Conservation (phyloP, 163 green algal genomes). For the Prototheca stagnorum region DNA sequence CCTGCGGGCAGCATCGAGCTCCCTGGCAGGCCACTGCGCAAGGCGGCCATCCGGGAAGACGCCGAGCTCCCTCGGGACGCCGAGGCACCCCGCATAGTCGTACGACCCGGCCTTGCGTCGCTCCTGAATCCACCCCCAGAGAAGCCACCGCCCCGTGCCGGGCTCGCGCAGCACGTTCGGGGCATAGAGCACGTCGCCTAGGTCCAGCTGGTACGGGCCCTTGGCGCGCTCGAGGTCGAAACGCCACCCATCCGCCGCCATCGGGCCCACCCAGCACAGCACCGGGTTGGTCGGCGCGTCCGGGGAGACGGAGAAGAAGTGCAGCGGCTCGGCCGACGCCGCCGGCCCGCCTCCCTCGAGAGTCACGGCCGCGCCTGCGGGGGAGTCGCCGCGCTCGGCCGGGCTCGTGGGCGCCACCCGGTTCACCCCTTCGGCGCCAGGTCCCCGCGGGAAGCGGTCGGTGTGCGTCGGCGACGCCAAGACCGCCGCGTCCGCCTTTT, state of each 20-base stretch:
- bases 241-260: neutral
- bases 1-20: too few species aligned
- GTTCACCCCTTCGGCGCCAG: too few species aligned
- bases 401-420: too few species aligned
- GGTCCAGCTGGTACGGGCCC: slow-evolving; percentile 54
- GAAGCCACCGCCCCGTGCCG: slow-evolving; percentile 41
- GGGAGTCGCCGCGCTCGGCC: too few species aligned
- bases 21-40: slow-evolving; percentile 32
- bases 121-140: slow-evolving; percentile 78
- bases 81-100: slow-evolving; percentile 63
- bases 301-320: slow-evolving; percentile 36
- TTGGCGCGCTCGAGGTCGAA: slow-evolving; percentile 20
- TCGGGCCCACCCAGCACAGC: slow-evolving; percentile 55
- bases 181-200: slow-evolving; percentile 75
- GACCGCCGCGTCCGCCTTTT: too few species aligned
- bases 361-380: too few species aligned
- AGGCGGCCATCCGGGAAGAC: slow-evolving; percentile 8
- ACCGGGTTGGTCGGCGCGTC: slow-evolving; percentile 73
- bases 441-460: too few species aligned
- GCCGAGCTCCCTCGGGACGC: slow-evolving; percentile 46
- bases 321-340: too few species aligned
- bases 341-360: too few species aligned
- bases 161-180: slow-evolving; percentile 70
- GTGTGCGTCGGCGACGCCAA: too few species aligned
- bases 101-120: slow-evolving; percentile 45